Evolutionary conservation across 371 early-diverging fungal genomes (phyloP), one percentile per base, ranked within the genome.

Genomic region (Mortierella sp.): DNA sequence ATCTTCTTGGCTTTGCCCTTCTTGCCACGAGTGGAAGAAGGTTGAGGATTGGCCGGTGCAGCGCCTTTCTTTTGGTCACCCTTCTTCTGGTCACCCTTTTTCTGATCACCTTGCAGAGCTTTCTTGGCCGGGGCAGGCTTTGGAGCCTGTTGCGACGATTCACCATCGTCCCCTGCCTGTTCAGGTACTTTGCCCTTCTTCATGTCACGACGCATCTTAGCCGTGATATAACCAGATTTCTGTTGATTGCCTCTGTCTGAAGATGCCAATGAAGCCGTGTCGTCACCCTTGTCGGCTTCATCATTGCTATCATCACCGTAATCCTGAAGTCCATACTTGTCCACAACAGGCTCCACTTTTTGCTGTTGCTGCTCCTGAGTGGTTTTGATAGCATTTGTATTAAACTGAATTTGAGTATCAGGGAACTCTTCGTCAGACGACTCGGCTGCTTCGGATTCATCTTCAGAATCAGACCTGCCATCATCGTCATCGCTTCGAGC

Each of bases 1-100:
- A 94, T 89, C 86, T 96, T 97, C 87, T 95, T 95, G 37, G 91
- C 83, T 84, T 97, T 97, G 61, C 92, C 91, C 59, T 89, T 90
- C 68, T 95, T 95, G 31, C 97, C 98, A 31, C 98, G 95, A 34
- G 88, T 85, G 7, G 86, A 70, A 0, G 63, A 26, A 23, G 61
- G 43, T 15, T 73, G 55, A 17, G 86, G 71, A 49, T 85, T 76
- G 45, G 72, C 64, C n/a, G 59, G 22, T 4, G 69, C 65, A 37
- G 43, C 58, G 23, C 58, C 68, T 68, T 72, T 68, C 69, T 54
- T 72, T n/a, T 53, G 54, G 47, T 47, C 47, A 17, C n/a, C 47
- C 47, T n/a, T n/a, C n/a, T n/a, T n/a, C n/a, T n/a, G n/a, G n/a
- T n/a, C n/a, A n/a, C n/a, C n/a, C n/a, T n/a, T n/a, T n/a, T n/a